Evolutionary conservation across 2,329 filamentous ascomycete species (phyloP).

Genomic region (Lasiodiplodia hormozganensis): DNA sequence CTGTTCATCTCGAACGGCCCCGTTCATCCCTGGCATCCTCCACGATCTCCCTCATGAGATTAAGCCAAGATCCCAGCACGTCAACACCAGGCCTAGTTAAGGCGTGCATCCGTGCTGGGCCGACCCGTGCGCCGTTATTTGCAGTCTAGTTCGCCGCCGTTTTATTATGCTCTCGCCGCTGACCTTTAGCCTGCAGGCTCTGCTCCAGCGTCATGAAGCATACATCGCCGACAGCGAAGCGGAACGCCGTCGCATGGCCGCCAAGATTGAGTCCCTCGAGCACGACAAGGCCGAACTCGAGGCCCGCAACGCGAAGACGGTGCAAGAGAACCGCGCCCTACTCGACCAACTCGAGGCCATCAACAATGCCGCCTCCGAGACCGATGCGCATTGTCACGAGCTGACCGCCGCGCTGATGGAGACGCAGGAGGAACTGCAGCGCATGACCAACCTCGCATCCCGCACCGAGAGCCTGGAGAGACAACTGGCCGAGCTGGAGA

Average conservation of each 20-base stretch:
- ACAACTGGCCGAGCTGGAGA: slow-evolving; percentile 79
- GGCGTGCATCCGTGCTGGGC: slow-evolving; percentile 19
- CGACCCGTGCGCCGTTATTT: slow-evolving; percentile 24
- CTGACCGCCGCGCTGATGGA: slow-evolving; percentile 79
- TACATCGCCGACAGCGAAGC: slow-evolving; percentile 93
- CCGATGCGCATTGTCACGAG: slow-evolving; percentile 78
- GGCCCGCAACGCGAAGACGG: slow-evolving; percentile 75
- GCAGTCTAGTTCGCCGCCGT: slow-evolving; percentile 5
- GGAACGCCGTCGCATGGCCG: slow-evolving; percentile 75
- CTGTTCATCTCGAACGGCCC: slow-evolving; percentile 5
- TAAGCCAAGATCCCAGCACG: slow-evolving; percentile 19
- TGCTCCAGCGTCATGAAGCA: slow-evolving; percentile 89
- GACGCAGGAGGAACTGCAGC: slow-evolving; percentile 78
- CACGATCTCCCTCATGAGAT: slow-evolving; percentile 20
- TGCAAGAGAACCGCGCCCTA: slow-evolving; percentile 82
- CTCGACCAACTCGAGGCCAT: slow-evolving; percentile 84
- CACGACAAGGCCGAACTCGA: slow-evolving; percentile 73
- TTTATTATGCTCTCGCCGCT: slow-evolving; percentile 50
- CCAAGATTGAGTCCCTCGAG: slow-evolving; percentile 79
- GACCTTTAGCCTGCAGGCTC: slow-evolving; percentile 78
- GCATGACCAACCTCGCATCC: slow-evolving; percentile 74
- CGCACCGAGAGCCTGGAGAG: slow-evolving; percentile 80
- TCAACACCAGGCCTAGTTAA: slow-evolving; percentile 23
- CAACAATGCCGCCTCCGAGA: slow-evolving; percentile 79
- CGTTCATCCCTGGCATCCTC: slow-evolving; percentile 4